phyloP scores from a whole-genome alignment of 2,329 filamentous ascomycete species.

The Alternaria postmessia region DNA sequence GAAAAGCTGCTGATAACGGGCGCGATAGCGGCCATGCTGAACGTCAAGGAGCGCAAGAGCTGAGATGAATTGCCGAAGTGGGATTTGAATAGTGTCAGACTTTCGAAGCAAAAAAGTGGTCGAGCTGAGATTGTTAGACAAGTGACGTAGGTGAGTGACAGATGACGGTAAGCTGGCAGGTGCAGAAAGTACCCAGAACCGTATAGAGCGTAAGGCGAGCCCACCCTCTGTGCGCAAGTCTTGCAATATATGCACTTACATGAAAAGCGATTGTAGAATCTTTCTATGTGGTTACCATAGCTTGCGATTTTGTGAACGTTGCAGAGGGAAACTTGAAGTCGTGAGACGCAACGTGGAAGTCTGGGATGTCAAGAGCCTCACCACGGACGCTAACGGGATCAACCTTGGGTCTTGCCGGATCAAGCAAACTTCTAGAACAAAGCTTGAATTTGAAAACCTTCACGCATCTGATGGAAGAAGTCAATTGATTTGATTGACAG shows the following conservation, averaged over 20 bases:
- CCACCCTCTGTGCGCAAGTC: background rate
- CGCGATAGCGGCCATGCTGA: conserved; percentile 45
- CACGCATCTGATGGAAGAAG: background rate
- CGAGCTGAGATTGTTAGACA: conserved; percentile 13
- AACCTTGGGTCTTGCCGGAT: conserved; percentile 17
- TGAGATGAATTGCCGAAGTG: background rate
- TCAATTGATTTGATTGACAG: background rate
- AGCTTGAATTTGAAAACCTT: background rate
- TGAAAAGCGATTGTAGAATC: background rate
- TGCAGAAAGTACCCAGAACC: background rate
- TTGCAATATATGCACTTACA: conserved; percentile 4
- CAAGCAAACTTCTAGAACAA: conserved; percentile 12
- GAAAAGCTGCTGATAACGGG: conserved; percentile 68
- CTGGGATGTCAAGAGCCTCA: conserved; percentile 33
- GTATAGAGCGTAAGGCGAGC: background rate
- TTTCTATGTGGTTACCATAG: conserved; percentile 20
- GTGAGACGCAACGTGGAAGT: conserved; percentile 43
- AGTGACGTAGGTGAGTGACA: conserved; percentile 2
- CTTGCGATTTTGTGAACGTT: conserved; percentile 7
- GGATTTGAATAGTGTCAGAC: background rate
- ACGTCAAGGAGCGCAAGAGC: background rate
- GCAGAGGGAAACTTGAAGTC: conserved; percentile 1
- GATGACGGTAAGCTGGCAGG: conserved; percentile 2
- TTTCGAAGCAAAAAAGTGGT: background rate
- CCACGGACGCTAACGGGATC: conserved; percentile 39